Base-by-base conservation (phyloP, 371 early-diverging fungal genomes). In the Mucor indicus region DNA sequence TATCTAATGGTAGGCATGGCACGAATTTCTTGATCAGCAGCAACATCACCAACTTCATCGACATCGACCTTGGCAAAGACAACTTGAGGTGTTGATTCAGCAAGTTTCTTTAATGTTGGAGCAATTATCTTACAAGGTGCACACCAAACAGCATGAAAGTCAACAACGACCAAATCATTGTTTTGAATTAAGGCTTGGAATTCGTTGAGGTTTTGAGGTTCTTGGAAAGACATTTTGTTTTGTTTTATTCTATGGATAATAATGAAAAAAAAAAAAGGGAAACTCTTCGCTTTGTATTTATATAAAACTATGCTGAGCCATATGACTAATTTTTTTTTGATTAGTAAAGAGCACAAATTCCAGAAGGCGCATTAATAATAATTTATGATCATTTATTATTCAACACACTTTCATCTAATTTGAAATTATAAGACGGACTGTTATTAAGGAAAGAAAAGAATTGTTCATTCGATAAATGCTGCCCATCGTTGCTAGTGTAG, bases 1-100 rank as follows among this genome's bases (percentile, higher is more conserved):
- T 86, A 73, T 57, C 81, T 77, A 79, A 97, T 88, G 31, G 95
- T 93, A 38, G 96, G 96, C 95, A 96, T 95, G 51, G 95, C 91
- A 22, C 78, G 78, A 64, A 97, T 74, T 8, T 70, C 68, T 32
- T 76, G 79, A 12, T 64, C 58, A 38, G 72, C 67, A 38, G 91
- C 84, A 57, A 93, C 75, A n/a, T 89, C 91, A 69, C 77, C 23
- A 40, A 74, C 64, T 2, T 79, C 81, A 53, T 93, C 95, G 15
- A 91, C 85, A 59, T 93, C 87, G 40, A 95, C 85, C 78, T 93
- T 91, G 62, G 89, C 60, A 64, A 91, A 95, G 40, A 67, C 67
- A 40, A 86, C 74, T 46, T 80, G 67, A 3, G 72, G 27, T 64
- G 74, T 74, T 13, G 64, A 55, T 12, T 67, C 54, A 19, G 89